Evolutionary conservation across 31 red algal species (phyloP).

Genomic region (Odonthalia washingtoniensis): DNA sequence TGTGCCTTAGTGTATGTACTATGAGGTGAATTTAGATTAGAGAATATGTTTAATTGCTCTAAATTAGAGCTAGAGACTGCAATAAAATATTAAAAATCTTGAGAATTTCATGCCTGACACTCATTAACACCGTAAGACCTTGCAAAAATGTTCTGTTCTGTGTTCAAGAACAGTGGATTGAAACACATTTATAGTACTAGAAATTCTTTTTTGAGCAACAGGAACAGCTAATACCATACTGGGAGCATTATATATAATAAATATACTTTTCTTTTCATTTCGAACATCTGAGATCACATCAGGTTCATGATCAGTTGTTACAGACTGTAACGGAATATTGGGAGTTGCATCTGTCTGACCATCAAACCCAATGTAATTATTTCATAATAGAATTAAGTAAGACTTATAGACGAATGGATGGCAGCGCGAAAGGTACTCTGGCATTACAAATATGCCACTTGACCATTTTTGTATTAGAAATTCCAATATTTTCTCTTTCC

Average conservation of each 20-base stretch:
- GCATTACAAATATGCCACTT: constrained; percentile 31
- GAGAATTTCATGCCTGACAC: too few relatives aligned
- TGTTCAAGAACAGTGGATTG: too few relatives aligned
- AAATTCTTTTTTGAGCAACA: too few relatives aligned
- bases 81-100: too few relatives aligned
- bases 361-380: too few relatives aligned
- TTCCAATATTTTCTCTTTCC: constrained; percentile 12
- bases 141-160: too few relatives aligned
- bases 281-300: background rate
- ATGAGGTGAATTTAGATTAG: too few relatives aligned
- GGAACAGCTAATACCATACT: background rate
- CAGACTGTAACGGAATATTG: background rate
- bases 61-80: too few relatives aligned
- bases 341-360: background rate
- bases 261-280: constrained; percentile 1
- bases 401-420: constrained; percentile 30
- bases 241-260: constrained; percentile 25
- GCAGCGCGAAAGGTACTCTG: constrained; percentile 1
- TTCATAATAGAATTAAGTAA: constrained; percentile 14
- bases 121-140: too few relatives aligned
- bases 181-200: too few relatives aligned
- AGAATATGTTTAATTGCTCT: too few relatives aligned
- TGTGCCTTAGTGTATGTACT: too few relatives aligned
- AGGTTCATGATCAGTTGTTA: background rate
- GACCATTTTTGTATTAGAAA: background rate